Conservation (phyloP, 805 yeast genomes). For the Metahyphopichia silvanorum region DNA sequence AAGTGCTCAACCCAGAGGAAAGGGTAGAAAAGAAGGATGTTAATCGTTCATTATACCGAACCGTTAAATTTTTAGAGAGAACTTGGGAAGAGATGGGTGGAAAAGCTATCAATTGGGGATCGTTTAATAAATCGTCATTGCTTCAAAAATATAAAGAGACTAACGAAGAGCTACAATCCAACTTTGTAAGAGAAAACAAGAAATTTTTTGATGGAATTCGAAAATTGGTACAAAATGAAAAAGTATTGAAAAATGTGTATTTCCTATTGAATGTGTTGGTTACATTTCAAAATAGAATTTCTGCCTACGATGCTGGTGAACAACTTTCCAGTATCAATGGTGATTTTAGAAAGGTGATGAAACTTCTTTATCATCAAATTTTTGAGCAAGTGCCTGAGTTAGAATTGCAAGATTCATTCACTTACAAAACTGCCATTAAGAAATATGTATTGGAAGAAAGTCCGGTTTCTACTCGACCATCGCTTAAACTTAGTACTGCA, state of each 20-base stretch:
- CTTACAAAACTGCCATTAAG: no score
- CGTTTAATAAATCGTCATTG: conserved; percentile 12
- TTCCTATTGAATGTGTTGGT: conserved; percentile 6
- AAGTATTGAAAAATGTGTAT: no score
- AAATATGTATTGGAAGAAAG: no score
- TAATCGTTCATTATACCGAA: background rate
- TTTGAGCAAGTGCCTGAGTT: conserved; percentile 1
- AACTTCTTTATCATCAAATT: background rate
- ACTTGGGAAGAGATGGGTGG: conserved; percentile 1
- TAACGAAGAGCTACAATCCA: no score
- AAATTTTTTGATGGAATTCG: no score
- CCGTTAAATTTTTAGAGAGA: background rate
- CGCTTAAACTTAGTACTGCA: conserved; percentile 14
- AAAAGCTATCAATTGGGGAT: conserved; percentile 10
- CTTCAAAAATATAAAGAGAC: no score
- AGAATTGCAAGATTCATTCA: no score
- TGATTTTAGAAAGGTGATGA: background rate
- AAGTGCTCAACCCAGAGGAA: background rate
- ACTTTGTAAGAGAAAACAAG: no score
- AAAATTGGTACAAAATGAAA: no score
- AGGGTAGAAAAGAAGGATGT: background rate
- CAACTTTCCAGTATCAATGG: background rate
- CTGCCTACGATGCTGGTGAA: background rate
- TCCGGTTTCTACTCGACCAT: conserved; percentile 11
- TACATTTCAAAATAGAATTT: conserved; percentile 2